Conservation (phyloP, 352 stramenopile genomes). For the Phytophthora colocasiae region DNA sequence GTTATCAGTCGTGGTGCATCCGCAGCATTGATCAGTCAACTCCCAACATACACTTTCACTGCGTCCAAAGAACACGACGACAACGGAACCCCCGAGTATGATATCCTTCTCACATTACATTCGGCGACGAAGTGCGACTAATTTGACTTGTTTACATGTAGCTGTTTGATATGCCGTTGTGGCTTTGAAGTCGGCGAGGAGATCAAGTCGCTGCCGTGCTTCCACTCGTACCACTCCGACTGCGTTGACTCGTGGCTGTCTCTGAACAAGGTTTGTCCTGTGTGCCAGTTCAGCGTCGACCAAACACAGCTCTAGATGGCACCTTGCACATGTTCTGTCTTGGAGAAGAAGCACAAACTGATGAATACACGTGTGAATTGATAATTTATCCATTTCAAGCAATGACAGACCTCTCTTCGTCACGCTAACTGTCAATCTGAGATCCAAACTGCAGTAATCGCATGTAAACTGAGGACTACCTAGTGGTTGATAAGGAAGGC, state of each 20-base stretch:
- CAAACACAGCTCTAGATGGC: constrained; percentile 36
- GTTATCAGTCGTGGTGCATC: constrained; percentile 61
- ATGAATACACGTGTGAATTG: constrained; percentile 52
- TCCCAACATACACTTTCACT: constrained; percentile 83
- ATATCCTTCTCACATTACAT: neutral
- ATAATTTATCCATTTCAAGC: constrained; percentile 61
- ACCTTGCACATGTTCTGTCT: constrained; percentile 1
- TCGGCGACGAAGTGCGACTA: neutral
- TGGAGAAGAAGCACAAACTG: constrained; percentile 24
- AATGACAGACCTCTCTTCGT: constrained; percentile 9
- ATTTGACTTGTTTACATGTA: constrained; percentile 27
- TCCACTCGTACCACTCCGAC: constrained; percentile 94
- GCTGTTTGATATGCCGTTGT: constrained; percentile 94
- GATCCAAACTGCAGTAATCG: constrained; percentile 1
- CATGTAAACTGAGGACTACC: constrained; percentile 5
- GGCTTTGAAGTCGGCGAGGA: constrained; percentile 91
- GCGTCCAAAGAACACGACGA: constrained; percentile 51
- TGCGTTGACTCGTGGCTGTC: constrained; percentile 94
- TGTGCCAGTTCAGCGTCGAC: constrained; percentile 89
- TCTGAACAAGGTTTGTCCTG: constrained; percentile 93
- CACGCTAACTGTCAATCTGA: constrained; percentile 10
- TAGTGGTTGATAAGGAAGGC: constrained; percentile 90
- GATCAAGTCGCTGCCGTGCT: constrained; percentile 94
- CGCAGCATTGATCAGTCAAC: constrained; percentile 73
- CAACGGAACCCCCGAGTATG: constrained; percentile 68